Evolutionary conservation across 2,329 filamentous ascomycete species (phyloP).

Genomic region (Gremmenia infestans): DNA sequence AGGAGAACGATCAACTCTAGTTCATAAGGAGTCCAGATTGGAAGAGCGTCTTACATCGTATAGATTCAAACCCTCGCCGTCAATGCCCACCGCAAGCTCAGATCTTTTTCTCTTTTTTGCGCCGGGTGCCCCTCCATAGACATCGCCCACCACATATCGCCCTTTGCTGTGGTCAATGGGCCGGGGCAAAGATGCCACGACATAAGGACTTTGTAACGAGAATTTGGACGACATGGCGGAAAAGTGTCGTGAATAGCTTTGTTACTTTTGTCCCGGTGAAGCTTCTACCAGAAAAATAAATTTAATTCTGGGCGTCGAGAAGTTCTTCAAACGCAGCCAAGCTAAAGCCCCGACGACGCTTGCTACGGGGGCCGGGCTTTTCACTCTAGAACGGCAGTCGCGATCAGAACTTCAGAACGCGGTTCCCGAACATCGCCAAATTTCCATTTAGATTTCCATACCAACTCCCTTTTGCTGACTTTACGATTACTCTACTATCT

Average conservation of each 20-base stretch:
- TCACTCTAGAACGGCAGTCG: background rate
- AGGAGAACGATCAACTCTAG: constrained; percentile 9
- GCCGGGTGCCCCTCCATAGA: constrained; percentile 53
- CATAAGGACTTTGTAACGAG: constrained; percentile 59
- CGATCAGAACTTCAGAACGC: constrained; percentile 10
- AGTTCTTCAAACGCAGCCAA: constrained; percentile 6
- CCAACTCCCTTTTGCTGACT: background rate
- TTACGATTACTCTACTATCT: background rate
- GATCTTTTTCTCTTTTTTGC: constrained; percentile 58
- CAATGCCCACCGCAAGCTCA: constrained; percentile 58
- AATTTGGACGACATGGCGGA: constrained; percentile 41
- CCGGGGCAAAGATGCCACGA: constrained; percentile 54
- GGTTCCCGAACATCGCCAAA: constrained; percentile 2
- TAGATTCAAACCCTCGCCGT: constrained; percentile 61
- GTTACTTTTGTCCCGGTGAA: background rate
- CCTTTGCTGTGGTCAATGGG: constrained; percentile 49
- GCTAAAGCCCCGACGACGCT: constrained; percentile 11
- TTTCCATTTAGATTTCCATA: background rate
- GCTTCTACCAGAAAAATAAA: constrained; percentile 11
- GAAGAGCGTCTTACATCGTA: constrained; percentile 50
- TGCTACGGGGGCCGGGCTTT: constrained; percentile 13
- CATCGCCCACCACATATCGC: constrained; percentile 54
- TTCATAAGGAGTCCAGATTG: background rate
- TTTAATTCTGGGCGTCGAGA: constrained; percentile 13
- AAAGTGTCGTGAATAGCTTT: constrained; percentile 5